A percentile compares a stretch with the other conserved stretches of the same genome.
Conservation (phyloP, 129 eudicot species). For the Flaveria linearis region DNA sequence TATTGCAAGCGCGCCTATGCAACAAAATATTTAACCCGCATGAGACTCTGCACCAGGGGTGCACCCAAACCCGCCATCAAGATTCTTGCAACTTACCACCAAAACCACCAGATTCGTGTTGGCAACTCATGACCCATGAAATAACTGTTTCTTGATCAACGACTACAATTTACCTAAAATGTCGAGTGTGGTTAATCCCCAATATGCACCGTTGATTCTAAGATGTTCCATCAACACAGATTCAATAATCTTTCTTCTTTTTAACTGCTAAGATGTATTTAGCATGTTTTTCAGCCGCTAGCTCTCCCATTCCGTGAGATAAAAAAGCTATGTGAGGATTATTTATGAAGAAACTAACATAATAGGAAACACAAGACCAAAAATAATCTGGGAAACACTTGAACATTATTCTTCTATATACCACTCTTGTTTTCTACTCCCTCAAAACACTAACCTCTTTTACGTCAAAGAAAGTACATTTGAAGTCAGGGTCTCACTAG, state of each 20-base stretch:
- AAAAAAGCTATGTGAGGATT: neutral
- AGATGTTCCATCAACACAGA: slow-evolving; percentile 82
- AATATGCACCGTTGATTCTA: slow-evolving; percentile 82
- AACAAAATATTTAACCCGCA: slow-evolving; percentile 88
- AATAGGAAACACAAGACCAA: no score
- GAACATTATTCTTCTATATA: no score
- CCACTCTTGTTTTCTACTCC: no score
- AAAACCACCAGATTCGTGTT: slow-evolving; percentile 91
- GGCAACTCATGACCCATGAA: slow-evolving; percentile 93
- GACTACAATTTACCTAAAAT: slow-evolving; percentile 65
- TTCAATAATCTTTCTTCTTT: slow-evolving; percentile 70
- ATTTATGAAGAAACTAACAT: no score
- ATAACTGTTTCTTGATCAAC: slow-evolving; percentile 75
- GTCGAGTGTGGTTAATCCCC: slow-evolving; percentile 91
- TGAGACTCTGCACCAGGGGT: slow-evolving; percentile 94
- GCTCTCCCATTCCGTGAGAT: slow-evolving; percentile 65
- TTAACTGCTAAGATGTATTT: slow-evolving; percentile 65
- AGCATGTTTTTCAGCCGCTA: slow-evolving; percentile 63
- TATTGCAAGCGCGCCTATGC: slow-evolving; percentile 80
- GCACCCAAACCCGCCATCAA: slow-evolving; percentile 95
- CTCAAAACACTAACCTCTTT: no score
- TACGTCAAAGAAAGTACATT: no score
- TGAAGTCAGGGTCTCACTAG: no score
- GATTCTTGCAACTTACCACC: slow-evolving; percentile 91
- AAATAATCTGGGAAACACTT: no score